Conservation (phyloP, 441 rosid genomes). For the Arabidopsis lyrata region DNA sequence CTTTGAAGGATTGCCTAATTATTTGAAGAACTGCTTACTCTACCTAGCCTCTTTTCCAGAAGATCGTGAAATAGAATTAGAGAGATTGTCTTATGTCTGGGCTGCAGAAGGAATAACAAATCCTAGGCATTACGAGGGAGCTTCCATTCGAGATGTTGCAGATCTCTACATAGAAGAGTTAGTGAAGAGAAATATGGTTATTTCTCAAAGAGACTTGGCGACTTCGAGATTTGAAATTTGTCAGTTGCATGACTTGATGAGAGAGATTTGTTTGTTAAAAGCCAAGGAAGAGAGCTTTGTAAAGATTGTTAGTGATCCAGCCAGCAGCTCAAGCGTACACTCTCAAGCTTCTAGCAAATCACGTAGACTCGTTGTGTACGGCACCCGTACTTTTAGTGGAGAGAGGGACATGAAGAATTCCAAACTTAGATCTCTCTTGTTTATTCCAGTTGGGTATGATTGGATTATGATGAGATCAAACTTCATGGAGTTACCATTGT, state of each 20-base stretch:
- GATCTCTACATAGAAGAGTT: background rate
- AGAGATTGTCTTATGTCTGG: slow-evolving; percentile 29
- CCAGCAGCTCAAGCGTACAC: background rate
- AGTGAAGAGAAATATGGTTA: background rate
- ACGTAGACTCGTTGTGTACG: background rate
- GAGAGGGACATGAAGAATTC: background rate
- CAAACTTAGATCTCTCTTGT: slow-evolving; percentile 22
- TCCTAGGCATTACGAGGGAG: background rate
- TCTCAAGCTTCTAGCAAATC: background rate
- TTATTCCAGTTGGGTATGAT: background rate
- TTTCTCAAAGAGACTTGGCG: background rate
- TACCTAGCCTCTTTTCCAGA: slow-evolving; percentile 45
- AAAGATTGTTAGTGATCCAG: background rate
- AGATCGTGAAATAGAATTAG: slow-evolving; percentile 11
- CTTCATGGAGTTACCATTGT: background rate
- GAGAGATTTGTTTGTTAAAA: slow-evolving; percentile 40
- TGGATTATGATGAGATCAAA: background rate
- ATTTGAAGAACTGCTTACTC: slow-evolving; percentile 45
- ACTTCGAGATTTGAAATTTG: background rate
- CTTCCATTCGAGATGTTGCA: background rate
- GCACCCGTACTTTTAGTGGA: background rate
- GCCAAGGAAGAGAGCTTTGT: slow-evolving; percentile 35
- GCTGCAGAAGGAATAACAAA: slow-evolving; percentile 35
- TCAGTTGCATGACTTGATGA: slow-evolving; percentile 47
- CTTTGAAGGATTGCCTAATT: slow-evolving; percentile 39